A percentile compares a stretch with the other conserved stretches of the same genome.
Evolutionary conservation across 2,329 filamentous ascomycete genomes (phyloP).

Genomic region (Ophiostoma montium): DNA sequence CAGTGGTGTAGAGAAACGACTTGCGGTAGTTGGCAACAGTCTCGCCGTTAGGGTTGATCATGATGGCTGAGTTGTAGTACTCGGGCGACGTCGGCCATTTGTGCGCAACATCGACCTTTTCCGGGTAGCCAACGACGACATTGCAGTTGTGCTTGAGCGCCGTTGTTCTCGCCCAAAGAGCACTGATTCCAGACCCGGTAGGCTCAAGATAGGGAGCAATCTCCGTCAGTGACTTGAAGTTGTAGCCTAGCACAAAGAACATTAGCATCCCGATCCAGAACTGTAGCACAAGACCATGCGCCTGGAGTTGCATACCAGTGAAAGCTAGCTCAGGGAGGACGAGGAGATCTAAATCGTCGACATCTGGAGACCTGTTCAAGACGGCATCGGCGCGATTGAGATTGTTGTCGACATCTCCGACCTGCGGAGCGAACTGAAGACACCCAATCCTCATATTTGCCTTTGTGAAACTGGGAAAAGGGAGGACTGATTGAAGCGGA

Average conservation of each 20-base stretch:
- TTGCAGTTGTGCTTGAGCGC: conserved; percentile 53
- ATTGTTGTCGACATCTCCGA: conserved; percentile 59
- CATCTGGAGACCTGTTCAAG: conserved; percentile 34
- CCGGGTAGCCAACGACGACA: conserved; percentile 62
- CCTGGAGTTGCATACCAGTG: conserved; percentile 36
- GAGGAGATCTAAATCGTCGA: conserved; percentile 55
- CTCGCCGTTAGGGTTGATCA: conserved; percentile 45
- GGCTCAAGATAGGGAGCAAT: conserved; percentile 58
- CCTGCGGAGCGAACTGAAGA: conserved; percentile 56
- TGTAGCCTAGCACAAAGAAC: conserved; percentile 44
- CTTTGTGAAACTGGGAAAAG: background rate
- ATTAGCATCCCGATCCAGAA: background rate
- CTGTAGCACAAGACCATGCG: background rate
- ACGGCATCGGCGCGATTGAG: conserved; percentile 53
- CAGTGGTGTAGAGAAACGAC: conserved; percentile 41
- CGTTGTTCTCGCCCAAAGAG: conserved; percentile 54
- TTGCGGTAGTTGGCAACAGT: conserved; percentile 48
- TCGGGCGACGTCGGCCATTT: conserved; percentile 38
- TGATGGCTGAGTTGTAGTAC: conserved; percentile 41
- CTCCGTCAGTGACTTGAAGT: conserved; percentile 55
- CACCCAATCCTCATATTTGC: conserved; percentile 26
- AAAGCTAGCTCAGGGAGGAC: conserved; percentile 68
- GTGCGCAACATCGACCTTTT: conserved; percentile 40
- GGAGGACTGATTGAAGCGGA: background rate
- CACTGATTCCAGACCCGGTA: conserved; percentile 49